These are phyloP conservation scores for Pythium aquatile DNA, from an alignment of 352 stramenopile genomes.

Conservation along the genomic window DNA sequence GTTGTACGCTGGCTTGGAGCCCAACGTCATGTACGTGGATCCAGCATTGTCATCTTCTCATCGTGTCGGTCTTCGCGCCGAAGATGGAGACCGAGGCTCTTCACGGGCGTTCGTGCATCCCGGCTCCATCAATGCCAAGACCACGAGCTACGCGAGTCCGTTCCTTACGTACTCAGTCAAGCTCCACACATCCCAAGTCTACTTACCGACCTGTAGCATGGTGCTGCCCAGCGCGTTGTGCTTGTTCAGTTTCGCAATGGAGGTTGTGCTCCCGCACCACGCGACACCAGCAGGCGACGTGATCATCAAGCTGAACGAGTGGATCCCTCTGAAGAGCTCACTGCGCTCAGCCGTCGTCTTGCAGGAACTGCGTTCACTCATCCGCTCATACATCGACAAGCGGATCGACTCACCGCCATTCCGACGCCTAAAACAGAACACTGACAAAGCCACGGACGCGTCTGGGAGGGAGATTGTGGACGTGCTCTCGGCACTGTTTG, in stretches of 20 bases:
- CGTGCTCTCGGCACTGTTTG: conserved; percentile 39
- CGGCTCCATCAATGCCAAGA: conserved; percentile 74
- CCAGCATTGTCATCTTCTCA: conserved; percentile 30
- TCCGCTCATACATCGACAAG: conserved; percentile 33
- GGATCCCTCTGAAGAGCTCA: conserved; percentile 60
- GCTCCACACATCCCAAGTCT: conserved; percentile 83
- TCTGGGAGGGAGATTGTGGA: conserved; percentile 22
- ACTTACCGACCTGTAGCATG: conserved; percentile 64
- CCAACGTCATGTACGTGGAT: conserved; percentile 89
- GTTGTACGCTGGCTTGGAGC: conserved; percentile 85
- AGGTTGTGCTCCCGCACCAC: conserved; percentile 46
- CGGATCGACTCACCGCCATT: conserved; percentile 36
- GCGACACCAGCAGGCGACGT: conserved; percentile 36
- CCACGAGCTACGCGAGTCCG: conserved; percentile 42
- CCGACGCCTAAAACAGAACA: background rate
- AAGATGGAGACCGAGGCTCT: conserved; percentile 41
- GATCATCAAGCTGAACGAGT: conserved; percentile 66
- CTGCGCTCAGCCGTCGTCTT: conserved; percentile 54
- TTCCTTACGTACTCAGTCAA: conserved; percentile 82
- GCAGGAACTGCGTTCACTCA: conserved; percentile 38
- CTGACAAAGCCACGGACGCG: background rate
- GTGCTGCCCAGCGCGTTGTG: conserved; percentile 61
- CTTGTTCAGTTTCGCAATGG: conserved; percentile 68
- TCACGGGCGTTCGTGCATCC: conserved; percentile 63
- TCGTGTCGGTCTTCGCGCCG: conserved; percentile 18